Percentiles rank a stretch among this genome's conserved stretches.
These are phyloP conservation scores for Oligophagozyma castellii DNA, from an alignment of 1,139 yeast species.

Conservation along the genomic window DNA sequence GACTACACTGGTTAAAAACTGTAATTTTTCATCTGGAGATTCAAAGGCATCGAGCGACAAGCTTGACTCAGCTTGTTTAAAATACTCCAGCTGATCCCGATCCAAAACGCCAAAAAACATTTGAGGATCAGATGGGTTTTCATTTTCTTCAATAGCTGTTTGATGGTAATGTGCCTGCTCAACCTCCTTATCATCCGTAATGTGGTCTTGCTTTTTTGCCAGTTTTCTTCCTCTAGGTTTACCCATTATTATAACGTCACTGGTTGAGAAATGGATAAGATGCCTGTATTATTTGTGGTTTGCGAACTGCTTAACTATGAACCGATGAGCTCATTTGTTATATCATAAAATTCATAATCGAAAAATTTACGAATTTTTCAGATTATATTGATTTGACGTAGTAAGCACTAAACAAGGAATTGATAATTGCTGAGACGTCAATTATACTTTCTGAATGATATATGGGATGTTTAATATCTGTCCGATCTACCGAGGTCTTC, in stretches of 20 bases:
- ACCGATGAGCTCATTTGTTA: too few species aligned
- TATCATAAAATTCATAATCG: too few species aligned
- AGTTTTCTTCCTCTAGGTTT: conserved; percentile 61
- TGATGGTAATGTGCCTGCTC: conserved; percentile 4
- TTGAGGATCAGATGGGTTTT: conserved; percentile 19
- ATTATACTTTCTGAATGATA: too few species aligned
- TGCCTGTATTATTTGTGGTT: too few species aligned
- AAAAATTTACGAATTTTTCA: too few species aligned
- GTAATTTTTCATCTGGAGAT: conserved; percentile 53
- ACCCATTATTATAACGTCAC: conserved; percentile 16
- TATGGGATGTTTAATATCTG: too few species aligned
- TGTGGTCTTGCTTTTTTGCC: conserved; percentile 29
- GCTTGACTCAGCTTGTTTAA: conserved; percentile 83
- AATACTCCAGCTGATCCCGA: conserved; percentile 72
- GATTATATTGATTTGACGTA: too few species aligned
- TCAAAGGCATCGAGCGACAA: conserved; percentile 72
- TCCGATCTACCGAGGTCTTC: too few species aligned
- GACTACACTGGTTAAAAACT: conserved; percentile 62
- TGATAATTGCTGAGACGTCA: too few species aligned
- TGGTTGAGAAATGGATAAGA: too few species aligned
- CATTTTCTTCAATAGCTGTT: conserved; percentile 2
- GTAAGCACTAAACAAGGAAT: too few species aligned
- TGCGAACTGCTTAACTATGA: too few species aligned
- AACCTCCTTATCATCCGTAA: conserved; percentile 13
- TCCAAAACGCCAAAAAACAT: conserved; percentile 81